A percentile compares a stretch with the other conserved stretches of the same genome.
These are phyloP conservation scores for Calocybe cyanea DNA, from an alignment of 768 basidiomycete species.

Conservation along the genomic window DNA sequence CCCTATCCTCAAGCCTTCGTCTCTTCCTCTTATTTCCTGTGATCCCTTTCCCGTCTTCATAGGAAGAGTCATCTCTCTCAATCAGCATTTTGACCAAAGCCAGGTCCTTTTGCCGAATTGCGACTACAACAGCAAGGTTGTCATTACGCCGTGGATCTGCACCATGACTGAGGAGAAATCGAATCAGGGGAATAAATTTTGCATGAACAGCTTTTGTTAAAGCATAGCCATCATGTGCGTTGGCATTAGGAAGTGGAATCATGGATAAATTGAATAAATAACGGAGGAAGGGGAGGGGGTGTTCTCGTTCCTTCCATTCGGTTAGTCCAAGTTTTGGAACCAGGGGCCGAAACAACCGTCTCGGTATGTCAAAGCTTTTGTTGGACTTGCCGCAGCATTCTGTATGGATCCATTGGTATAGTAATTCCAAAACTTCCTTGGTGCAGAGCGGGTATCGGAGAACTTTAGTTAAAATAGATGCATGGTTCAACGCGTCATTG, in stretches of 20 bases:
- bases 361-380: slow-evolving; percentile 50
- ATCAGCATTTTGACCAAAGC: slow-evolving; percentile 72
- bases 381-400: slow-evolving; percentile 17
- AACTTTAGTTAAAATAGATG: slow-evolving; percentile 39
- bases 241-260: slow-evolving; percentile 41
- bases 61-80: slow-evolving; percentile 39
- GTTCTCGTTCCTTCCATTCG: slow-evolving; percentile 45
- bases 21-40: slow-evolving; percentile 34
- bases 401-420: slow-evolving; percentile 35
- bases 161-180: slow-evolving; percentile 64
- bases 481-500: slow-evolving; percentile 11
- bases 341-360: slow-evolving; percentile 60
- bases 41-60: slow-evolving; percentile 18
- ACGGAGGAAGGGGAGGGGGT: slow-evolving; percentile 62
- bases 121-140: slow-evolving; percentile 67
- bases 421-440: slow-evolving; percentile 42
- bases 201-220: slow-evolving; percentile 75
- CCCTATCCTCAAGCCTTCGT: slow-evolving; percentile 56
- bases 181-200: slow-evolving; percentile 58
- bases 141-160: slow-evolving; percentile 66
- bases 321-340: slow-evolving; percentile 21
- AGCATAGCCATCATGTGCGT: slow-evolving; percentile 79
- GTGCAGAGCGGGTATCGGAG: slow-evolving; percentile 65
- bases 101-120: slow-evolving; percentile 69
- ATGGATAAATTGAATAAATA: slow-evolving; percentile 45